phyloP scores from a whole-genome alignment of 176 grass and related monocot genomes.

The Avena sativa region DNA sequence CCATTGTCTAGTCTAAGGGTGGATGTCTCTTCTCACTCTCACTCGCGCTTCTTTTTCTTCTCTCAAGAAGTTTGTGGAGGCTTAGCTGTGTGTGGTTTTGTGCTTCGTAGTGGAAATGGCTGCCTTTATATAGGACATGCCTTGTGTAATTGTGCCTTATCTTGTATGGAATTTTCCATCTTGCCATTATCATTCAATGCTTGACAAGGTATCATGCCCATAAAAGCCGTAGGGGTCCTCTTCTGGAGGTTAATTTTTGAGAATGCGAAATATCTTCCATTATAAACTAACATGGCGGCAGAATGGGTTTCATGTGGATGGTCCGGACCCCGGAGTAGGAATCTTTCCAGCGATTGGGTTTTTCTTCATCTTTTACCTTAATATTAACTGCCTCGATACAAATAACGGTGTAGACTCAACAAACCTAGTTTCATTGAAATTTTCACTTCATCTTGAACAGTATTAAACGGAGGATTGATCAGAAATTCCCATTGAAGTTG shows the following conservation, averaged over 20 bases:
- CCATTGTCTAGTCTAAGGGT: constrained; percentile 52
- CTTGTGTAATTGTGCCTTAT: constrained; percentile 40
- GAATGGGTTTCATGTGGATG: constrained; percentile 26
- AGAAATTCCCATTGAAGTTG: background rate
- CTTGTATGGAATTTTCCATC: constrained; percentile 44
- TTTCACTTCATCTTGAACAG: constrained; percentile 10
- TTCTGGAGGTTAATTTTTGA: constrained; percentile 27
- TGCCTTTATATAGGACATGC: constrained; percentile 63
- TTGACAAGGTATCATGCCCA: constrained; percentile 38
- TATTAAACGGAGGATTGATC: background rate
- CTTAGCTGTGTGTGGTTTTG: constrained; percentile 45
- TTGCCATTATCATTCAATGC: constrained; percentile 51
- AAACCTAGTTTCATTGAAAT: background rate
- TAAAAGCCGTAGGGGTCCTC: constrained; percentile 49
- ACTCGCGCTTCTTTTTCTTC: constrained; percentile 2
- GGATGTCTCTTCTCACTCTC: constrained; percentile 30
- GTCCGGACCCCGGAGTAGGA: background rate
- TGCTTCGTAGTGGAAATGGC: constrained; percentile 25
- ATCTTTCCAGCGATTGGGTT: background rate
- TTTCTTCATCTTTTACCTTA: constrained; percentile 4
- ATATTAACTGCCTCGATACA: constrained; percentile 8
- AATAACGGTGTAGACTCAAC: background rate
- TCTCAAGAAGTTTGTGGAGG: constrained; percentile 36
- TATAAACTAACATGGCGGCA: constrained; percentile 18
- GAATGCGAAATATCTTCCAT: constrained; percentile 40